phyloP scores from a whole-genome alignment of 306 rosid genomes.

The Sindora glabra region DNA sequence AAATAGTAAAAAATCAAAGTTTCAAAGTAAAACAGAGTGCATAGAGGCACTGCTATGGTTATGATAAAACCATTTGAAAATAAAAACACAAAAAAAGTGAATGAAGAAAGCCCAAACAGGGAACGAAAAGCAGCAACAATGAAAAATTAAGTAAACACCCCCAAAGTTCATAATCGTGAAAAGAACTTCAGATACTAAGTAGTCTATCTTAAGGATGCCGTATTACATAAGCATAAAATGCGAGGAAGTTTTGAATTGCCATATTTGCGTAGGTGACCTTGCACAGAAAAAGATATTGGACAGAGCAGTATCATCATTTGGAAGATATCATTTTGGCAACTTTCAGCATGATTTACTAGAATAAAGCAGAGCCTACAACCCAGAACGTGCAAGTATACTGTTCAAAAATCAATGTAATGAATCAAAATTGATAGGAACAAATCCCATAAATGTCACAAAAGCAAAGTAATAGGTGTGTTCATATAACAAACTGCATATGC shows the following conservation, averaged over 20 bases:
- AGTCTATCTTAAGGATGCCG: neutral
- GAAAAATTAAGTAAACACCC: too few species aligned
- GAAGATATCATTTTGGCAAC: neutral
- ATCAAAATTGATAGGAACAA: slow-evolving; percentile 1
- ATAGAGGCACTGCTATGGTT: too few species aligned
- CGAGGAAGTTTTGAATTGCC: neutral
- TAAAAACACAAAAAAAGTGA: too few species aligned
- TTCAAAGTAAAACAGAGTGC: too few species aligned
- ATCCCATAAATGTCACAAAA: slow-evolving; percentile 10
- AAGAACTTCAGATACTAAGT: neutral
- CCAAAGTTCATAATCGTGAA: neutral
- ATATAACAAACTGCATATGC: neutral
- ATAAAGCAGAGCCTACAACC: slow-evolving; percentile 2
- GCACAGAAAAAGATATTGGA: neutral
- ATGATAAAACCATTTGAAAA: too few species aligned
- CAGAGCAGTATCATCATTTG: neutral
- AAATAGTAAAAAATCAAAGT: too few species aligned
- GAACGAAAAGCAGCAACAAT: too few species aligned
- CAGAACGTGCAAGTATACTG: neutral
- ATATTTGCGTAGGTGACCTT: neutral
- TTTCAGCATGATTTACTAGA: neutral
- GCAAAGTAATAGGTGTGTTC: neutral
- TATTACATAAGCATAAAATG: neutral
- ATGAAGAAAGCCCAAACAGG: too few species aligned
- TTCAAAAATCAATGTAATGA: neutral